phyloP scores from a whole-genome alignment of 2,329 filamentous ascomycete genomes.

The Alternaria angustiovoidea region DNA sequence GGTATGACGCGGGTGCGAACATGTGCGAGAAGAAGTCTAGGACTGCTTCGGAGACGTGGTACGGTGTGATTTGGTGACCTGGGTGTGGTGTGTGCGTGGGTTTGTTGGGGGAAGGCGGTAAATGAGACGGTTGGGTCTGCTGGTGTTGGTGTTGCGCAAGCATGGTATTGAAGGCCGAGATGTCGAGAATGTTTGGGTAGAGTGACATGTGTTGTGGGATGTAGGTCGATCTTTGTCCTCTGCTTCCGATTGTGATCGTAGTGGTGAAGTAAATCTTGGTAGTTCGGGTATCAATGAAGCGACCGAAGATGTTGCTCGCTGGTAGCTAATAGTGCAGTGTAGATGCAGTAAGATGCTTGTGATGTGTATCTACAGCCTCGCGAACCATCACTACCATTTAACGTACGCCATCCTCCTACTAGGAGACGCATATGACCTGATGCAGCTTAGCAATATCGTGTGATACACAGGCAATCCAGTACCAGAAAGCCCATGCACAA shows the following conservation, averaged over 20 bases:
- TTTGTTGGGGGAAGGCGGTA: not conserved
- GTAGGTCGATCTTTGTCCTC: not conserved
- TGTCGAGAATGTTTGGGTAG: conserved; percentile 15
- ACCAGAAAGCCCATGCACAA: not conserved
- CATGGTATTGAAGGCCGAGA: conserved; percentile 3
- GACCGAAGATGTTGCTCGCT: not conserved
- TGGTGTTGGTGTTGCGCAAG: not conserved
- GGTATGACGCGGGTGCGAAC: conserved; percentile 24
- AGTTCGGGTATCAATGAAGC: not conserved
- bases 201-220: conserved; percentile 8
- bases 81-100: not conserved
- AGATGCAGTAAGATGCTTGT: not conserved
- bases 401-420: not conserved
- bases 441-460: not conserved
- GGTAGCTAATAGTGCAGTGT: not conserved
- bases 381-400: not conserved
- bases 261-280: not conserved
- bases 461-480: not conserved
- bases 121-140: not conserved
- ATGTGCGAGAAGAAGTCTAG: conserved; percentile 23
- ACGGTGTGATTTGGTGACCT: conserved; percentile 12
- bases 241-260: not conserved
- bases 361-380: not conserved
- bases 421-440: not conserved
- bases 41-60: conserved; percentile 22